Evolutionary conservation across 2,329 filamentous ascomycete species (phyloP), one percentile per base, ranked within the genome.

Genomic region (Fusarium pseudograminearum): DNA sequence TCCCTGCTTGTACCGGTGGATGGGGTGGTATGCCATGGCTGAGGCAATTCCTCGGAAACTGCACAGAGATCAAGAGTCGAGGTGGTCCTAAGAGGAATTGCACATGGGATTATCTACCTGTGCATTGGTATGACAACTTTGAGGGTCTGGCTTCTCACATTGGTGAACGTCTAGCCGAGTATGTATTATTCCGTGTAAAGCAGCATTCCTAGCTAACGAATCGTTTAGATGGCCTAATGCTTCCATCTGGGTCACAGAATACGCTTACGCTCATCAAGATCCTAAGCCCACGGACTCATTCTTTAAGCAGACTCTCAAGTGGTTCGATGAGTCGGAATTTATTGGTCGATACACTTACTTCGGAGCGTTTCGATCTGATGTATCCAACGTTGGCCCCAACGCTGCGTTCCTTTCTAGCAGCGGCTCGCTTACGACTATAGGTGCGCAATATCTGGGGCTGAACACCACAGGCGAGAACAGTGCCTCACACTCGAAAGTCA

Each of bases 221-320:
- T 28, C 12, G 15, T 22, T 30, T 48, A 88, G 86, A 24, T 90
- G 88, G 77, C 89, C 88, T 11, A 84, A 86, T 65, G 82, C 83
- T 34, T 83, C 86, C 5, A 87, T 94, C 65, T 95, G 92, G 93
- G 83, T 95, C 14, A 95, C 93, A 28, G 93, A 96, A 79, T 94
- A 91, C 77, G 92, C 90, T 38, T 84, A 85, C 57, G 81, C 87
- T 58, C 78, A 90, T 65, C 83, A 87, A 72, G 81, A 84, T 28
- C 83, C 93, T 18, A 62, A 76, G 2, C 79, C 83, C 0, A 90
- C 89, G 1, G 86, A 93, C 75, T 70, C 76, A 1, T 93, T 92
- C 76, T 94, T 88, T 81, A 93, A 93, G 73, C 83, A 83, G 73
- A 89, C 86, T 4, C 78, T 86, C 55, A 84, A 87, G 45, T 93